phyloP scores from a whole-genome alignment of 2,329 filamentous ascomycete species.

The Sporothrix luriei region DNA sequence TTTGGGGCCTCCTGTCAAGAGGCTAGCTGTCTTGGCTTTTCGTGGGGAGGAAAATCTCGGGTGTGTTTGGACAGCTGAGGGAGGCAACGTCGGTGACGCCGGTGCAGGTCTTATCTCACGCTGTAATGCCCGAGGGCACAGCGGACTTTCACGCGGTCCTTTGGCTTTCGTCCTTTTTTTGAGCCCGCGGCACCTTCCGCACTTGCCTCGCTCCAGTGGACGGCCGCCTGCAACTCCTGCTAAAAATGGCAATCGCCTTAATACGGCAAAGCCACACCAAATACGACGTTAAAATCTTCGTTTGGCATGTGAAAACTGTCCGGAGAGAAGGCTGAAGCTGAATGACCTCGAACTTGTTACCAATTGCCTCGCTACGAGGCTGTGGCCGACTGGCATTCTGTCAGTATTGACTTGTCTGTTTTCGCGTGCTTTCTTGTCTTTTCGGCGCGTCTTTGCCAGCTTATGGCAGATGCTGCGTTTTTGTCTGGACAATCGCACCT shows the following conservation, averaged over 20 bases:
- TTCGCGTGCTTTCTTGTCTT: background rate
- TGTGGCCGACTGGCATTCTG: background rate
- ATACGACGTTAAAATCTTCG: background rate
- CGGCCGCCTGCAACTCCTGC: background rate
- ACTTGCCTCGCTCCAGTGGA: constrained; percentile 8
- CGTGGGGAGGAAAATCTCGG: too few relatives aligned
- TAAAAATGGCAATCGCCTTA: constrained; percentile 4
- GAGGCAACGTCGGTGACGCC: constrained; percentile 25
- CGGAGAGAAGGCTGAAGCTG: constrained; percentile 22
- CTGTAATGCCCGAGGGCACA: constrained; percentile 19
- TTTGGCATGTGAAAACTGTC: constrained; percentile 12
- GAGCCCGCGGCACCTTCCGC: background rate
- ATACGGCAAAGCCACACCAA: background rate
- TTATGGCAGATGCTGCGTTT: too few relatives aligned
- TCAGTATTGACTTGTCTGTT: background rate
- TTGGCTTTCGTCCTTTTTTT: background rate
- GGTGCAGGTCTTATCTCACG: constrained; percentile 19
- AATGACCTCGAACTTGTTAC: constrained; percentile 7
- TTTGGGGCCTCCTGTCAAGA: background rate
- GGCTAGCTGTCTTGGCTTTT: background rate
- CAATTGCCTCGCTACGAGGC: constrained; percentile 24
- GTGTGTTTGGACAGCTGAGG: constrained; percentile 10
- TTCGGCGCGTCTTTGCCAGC: too few relatives aligned
- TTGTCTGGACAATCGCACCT: background rate
- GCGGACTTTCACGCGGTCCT: background rate